Evolutionary conservation across 352 stramenopile species (phyloP).

Genomic region (Phytophthora vignae): DNA sequence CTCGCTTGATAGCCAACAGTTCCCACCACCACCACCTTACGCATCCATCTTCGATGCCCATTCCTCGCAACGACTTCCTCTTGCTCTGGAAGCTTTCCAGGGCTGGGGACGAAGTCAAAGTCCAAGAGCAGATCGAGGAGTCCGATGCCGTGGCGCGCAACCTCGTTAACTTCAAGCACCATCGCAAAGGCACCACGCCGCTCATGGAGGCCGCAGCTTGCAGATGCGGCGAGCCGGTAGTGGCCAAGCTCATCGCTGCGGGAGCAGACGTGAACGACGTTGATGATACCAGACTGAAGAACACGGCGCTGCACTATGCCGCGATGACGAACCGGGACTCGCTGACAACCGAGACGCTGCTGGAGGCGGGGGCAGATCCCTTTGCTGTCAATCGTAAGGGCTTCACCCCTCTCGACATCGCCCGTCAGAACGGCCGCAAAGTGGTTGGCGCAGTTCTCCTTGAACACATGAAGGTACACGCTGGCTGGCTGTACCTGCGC

Average conservation of each 20-base stretch:
- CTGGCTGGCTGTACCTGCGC: constrained; percentile 62
- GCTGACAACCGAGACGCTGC: constrained; percentile 54
- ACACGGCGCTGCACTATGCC: constrained; percentile 77
- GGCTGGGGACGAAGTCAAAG: constrained; percentile 35
- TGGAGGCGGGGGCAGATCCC: constrained; percentile 55
- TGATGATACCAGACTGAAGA: constrained; percentile 47
- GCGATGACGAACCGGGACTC: constrained; percentile 51
- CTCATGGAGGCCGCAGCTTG: constrained; percentile 73
- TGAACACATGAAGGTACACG: constrained; percentile 59
- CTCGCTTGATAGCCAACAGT: constrained; percentile 13
- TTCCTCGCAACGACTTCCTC: constrained; percentile 39
- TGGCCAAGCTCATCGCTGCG: constrained; percentile 49
- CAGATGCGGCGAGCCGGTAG: constrained; percentile 49
- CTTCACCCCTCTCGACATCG: constrained; percentile 70
- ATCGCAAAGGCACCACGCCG: constrained; percentile 63
- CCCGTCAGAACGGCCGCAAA: constrained; percentile 54
- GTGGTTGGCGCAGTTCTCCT: constrained; percentile 57
- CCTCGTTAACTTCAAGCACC: constrained; percentile 45
- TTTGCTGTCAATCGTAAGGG: constrained; percentile 67
- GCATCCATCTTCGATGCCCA: constrained; percentile 25
- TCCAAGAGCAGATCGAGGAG: constrained; percentile 39
- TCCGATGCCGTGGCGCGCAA: constrained; percentile 42
- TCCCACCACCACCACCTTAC: neutral
- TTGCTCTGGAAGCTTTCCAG: constrained; percentile 41
- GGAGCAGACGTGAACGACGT: constrained; percentile 62